These are phyloP conservation scores for Immersiporthe knoxdaviesiana DNA, from an alignment of 2,329 filamentous ascomycete species.

Conservation along the genomic window DNA sequence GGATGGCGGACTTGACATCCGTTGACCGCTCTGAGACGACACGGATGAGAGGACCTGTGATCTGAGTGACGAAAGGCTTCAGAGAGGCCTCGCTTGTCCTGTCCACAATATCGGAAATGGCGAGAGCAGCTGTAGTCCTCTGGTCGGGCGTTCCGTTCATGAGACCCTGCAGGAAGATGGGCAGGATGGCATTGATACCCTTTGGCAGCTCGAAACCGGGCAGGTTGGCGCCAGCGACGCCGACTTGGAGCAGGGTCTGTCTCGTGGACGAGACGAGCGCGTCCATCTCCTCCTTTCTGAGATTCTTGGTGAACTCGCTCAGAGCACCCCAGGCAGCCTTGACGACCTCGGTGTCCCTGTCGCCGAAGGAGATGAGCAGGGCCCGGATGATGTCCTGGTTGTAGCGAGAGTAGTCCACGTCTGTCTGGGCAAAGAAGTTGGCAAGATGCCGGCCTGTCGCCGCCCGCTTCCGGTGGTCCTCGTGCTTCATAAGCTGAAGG, in stretches of 20 bases:
- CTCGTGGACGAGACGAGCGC: slow-evolving; percentile 83
- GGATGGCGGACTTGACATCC: slow-evolving; percentile 93
- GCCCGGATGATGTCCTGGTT: slow-evolving; percentile 93
- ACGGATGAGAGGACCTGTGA: slow-evolving; percentile 95
- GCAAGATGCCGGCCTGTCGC: slow-evolving; percentile 78
- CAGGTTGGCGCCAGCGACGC: slow-evolving; percentile 81
- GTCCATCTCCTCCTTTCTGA: slow-evolving; percentile 99
- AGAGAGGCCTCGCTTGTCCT: slow-evolving; percentile 84
- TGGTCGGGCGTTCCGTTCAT: slow-evolving; percentile 97
- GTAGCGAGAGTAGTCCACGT: slow-evolving; percentile 92
- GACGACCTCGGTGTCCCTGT: slow-evolving; percentile 80
- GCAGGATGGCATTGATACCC: slow-evolving; percentile 93
- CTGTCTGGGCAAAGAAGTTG: slow-evolving; percentile 80
- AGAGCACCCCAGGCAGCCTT: slow-evolving; percentile 89
- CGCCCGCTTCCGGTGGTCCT: slow-evolving; percentile 84
- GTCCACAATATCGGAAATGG: slow-evolving; percentile 94
- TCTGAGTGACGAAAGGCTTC: slow-evolving; percentile 95
- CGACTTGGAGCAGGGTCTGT: slow-evolving; percentile 84
- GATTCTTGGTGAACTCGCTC: slow-evolving; percentile 81
- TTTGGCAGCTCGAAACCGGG: slow-evolving; percentile 91
- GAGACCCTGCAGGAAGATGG: slow-evolving; percentile 95
- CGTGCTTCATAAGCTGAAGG: slow-evolving; percentile 84
- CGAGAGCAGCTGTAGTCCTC: slow-evolving; percentile 86
- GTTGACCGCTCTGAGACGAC: slow-evolving; percentile 95
- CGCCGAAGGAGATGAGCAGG: slow-evolving; percentile 89